A percentile compares a stretch with the other conserved stretches of the same genome.
Evolutionary conservation across 371 early-diverging fungal genomes (phyloP).

Genomic region (Saksenaea oblongispora): DNA sequence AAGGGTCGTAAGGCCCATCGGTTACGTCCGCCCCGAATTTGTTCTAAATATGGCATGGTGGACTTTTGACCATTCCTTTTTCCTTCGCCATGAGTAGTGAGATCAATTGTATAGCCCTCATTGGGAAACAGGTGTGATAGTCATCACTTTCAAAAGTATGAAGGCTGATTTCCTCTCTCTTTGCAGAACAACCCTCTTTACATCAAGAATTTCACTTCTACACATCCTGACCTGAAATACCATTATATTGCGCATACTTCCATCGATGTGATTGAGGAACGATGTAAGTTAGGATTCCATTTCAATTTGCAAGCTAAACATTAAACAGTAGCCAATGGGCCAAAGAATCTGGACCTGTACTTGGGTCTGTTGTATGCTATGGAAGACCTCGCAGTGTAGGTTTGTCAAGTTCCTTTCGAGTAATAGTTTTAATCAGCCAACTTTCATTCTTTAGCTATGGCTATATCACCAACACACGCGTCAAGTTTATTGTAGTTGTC

Average conservation of each 20-base stretch:
- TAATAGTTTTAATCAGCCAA: background rate
- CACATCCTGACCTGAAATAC: slow-evolving; percentile 82
- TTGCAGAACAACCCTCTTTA: slow-evolving; percentile 84
- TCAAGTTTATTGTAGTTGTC: slow-evolving; percentile 79
- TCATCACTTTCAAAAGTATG: background rate
- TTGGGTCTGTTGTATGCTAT: slow-evolving; percentile 83
- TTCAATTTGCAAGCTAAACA: background rate
- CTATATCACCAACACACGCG: slow-evolving; percentile 84
- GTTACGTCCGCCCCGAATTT: background rate
- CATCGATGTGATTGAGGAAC: slow-evolving; percentile 86
- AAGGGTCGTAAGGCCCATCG: background rate
- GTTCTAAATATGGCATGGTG: slow-evolving; percentile 2
- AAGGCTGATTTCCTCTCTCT: background rate
- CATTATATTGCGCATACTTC: slow-evolving; percentile 89
- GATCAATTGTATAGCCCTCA: slow-evolving; percentile 77
- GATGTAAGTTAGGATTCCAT: slow-evolving; percentile 46
- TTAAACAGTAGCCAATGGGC: slow-evolving; percentile 50
- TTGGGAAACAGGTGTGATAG: slow-evolving; percentile 54
- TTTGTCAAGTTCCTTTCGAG: background rate
- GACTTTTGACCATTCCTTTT: slow-evolving; percentile 7
- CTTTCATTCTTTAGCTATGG: slow-evolving; percentile 60
- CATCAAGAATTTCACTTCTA: slow-evolving; percentile 72
- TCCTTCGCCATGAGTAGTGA: slow-evolving; percentile 49
- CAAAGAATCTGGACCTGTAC: slow-evolving; percentile 75
- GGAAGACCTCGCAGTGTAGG: slow-evolving; percentile 85